Evolutionary conservation across 306 rosid genomes (phyloP).

Genomic region (Trifolium subterraneum): DNA sequence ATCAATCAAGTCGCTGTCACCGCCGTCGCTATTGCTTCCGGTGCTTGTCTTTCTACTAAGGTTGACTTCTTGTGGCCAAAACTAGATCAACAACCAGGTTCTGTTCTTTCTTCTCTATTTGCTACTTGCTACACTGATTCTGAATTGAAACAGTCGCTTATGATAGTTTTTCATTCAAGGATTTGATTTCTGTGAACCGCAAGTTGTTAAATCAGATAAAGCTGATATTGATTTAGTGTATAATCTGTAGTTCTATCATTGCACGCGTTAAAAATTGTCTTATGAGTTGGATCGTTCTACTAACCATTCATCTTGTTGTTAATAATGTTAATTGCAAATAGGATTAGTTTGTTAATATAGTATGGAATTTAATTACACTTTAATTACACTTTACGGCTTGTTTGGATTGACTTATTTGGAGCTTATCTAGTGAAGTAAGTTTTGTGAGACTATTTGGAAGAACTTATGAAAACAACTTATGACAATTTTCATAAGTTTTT

Average conservation of each 20-base stretch:
- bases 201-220: no score
- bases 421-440: no score
- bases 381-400: no score
- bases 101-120: background rate
- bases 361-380: no score
- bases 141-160: constrained; percentile 1
- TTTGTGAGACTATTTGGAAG: no score
- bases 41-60: constrained; percentile 95
- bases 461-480: no score
- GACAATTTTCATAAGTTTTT: no score
- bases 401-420: no score
- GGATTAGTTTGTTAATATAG: constrained; percentile 3
- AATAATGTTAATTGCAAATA: background rate
- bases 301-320: background rate
- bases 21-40: constrained; percentile 96
- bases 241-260: constrained; percentile 8
- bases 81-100: constrained; percentile 82
- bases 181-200: background rate
- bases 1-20: constrained; percentile 97
- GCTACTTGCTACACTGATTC: background rate
- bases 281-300: constrained; percentile 2
- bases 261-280: constrained; percentile 10
- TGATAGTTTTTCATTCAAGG: background rate
- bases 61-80: constrained; percentile 97
- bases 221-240: no score